phyloP scores from a whole-genome alignment of 768 basidiomycete species.

The Lentinula raphanica region DNA sequence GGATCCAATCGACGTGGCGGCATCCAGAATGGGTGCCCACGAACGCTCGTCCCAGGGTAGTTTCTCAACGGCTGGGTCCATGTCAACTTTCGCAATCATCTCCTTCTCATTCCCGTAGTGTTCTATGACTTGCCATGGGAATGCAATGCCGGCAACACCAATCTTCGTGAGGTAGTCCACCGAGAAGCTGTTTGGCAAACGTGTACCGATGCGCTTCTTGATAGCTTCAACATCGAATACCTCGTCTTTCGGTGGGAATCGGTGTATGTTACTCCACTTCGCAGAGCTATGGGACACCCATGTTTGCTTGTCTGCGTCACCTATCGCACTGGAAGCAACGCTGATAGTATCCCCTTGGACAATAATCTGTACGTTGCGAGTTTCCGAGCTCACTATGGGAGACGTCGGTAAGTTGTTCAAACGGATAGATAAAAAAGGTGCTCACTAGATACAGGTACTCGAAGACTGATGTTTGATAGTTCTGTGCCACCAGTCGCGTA shows the following conservation, averaged over 20 bases:
- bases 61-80: not conserved
- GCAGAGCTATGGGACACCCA: not conserved
- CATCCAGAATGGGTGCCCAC: conserved; percentile 2
- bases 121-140: not conserved
- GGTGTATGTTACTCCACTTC: not conserved
- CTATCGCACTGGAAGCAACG: not conserved
- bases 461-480: not conserved
- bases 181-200: not conserved
- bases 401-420: not conserved
- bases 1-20: conserved; percentile 1
- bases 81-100: not conserved
- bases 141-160: not conserved
- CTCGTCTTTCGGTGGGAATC: not conserved
- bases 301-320: not conserved
- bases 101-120: conserved; percentile 2
- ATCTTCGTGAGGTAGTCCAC: not conserved
- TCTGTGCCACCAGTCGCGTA: not conserved
- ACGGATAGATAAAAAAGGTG: not conserved
- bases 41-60: not conserved
- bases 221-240: not conserved
- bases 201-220: not conserved
- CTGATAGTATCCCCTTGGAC: not conserved
- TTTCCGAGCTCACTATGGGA: not conserved
- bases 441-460: not conserved
- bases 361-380: conserved; percentile 1